phyloP scores from a whole-genome alignment of 306 rosid genomes.

The Pyrus pyrifolia region DNA sequence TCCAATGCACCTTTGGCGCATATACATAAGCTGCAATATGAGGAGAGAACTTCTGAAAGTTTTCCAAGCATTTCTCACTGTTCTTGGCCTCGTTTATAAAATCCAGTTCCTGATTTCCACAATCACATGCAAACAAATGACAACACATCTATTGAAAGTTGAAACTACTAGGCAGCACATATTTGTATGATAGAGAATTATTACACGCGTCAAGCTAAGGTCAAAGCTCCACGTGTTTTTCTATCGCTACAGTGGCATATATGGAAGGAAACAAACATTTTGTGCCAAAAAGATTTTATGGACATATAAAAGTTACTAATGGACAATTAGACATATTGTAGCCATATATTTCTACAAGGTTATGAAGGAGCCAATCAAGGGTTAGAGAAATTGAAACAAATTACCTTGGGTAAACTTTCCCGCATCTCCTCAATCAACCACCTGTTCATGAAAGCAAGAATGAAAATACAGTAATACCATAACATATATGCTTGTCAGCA shows the following conservation, averaged over 20 bases:
- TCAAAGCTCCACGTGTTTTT: not conserved
- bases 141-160: not conserved
- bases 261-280: not conserved
- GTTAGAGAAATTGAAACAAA: conserved; percentile 7
- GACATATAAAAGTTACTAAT: not conserved
- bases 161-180: not conserved
- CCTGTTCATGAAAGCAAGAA: conserved; percentile 38
- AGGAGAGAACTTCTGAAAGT: conserved; percentile 83
- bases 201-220: not conserved
- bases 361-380: not conserved
- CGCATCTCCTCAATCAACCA: conserved; percentile 89
- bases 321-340: not conserved
- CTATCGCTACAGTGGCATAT: not conserved
- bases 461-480: conserved; percentile 10
- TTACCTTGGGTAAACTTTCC: conserved; percentile 87
- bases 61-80: conserved; percentile 81
- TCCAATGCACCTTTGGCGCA: conserved; percentile 87
- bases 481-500: conserved; percentile 8
- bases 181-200: not conserved
- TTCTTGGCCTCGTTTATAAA: conserved; percentile 80
- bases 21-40: conserved; percentile 74
- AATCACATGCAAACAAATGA: conserved; percentile 23
- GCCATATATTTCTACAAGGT: not conserved
- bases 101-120: conserved; percentile 70
- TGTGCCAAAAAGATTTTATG: not conserved